A percentile compares a stretch with the other conserved stretches of the same genome.
phyloP scores from a whole-genome alignment of 2,329 filamentous ascomycete species.

The Sporothrix humicola region DNA sequence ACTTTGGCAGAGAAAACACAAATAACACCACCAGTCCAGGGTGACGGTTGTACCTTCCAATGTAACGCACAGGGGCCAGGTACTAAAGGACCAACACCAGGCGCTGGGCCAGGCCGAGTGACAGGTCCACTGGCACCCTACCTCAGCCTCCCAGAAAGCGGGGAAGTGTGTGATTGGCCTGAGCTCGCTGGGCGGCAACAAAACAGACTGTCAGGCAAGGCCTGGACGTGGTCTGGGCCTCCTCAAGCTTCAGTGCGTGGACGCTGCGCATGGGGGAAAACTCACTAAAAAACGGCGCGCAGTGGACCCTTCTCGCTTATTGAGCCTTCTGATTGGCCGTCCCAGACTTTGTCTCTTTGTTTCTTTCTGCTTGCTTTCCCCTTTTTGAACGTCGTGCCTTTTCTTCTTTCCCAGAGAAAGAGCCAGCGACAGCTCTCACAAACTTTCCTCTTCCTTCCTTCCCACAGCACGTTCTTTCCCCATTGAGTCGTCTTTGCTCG shows the following conservation, averaged over 20 bases:
- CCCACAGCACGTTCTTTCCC: neutral
- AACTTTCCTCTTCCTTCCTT: neutral
- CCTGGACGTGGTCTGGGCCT: conserved; percentile 13
- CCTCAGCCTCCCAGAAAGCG: neutral
- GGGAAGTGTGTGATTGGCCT: conserved; percentile 25
- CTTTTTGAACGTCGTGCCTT: neutral
- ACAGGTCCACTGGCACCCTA: conserved; percentile 7
- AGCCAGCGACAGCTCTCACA: neutral
- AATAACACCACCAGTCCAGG: neutral
- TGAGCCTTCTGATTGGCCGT: neutral
- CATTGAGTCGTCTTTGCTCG: neutral
- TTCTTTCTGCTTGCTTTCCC: neutral
- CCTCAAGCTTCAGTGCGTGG: neutral
- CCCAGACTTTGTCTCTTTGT: conserved; percentile 10
- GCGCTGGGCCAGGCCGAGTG: conserved; percentile 27
- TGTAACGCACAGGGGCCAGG: neutral
- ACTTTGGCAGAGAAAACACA: neutral
- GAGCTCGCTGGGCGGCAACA: neutral
- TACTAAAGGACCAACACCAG: neutral
- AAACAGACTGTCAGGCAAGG: neutral
- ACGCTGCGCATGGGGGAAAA: neutral
- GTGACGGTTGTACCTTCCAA: neutral
- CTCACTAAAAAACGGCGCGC: neutral
- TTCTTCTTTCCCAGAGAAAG: neutral
- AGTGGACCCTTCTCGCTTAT: conserved; percentile 18